Evolutionary conservation across 441 rosid species (phyloP), one percentile per base, ranked within the genome.

Genomic region (Adansonia gregorii): DNA sequence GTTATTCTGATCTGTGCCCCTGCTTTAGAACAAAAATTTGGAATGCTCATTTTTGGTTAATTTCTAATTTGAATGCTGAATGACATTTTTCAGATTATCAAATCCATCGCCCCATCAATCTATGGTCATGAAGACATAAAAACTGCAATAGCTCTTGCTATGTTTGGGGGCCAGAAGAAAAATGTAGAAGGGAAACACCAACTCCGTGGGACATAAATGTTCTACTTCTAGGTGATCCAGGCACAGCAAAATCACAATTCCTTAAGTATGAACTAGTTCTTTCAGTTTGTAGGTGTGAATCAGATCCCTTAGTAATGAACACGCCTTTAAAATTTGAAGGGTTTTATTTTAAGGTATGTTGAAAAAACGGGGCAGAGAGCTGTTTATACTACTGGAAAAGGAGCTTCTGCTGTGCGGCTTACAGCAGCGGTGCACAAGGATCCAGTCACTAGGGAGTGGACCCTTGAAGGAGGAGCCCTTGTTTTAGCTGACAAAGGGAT

Each of bases 361-460:
- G 99, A 96, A 84, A 94, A 96, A 88, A 94, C 99, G 65, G 98
- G 97, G 46, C 99, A 96, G 80, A 91, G 99, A 88, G 99, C 98
- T 80, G 98, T 96, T 49, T 96, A 96, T 84, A 96, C 99, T 35
- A 96, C 99, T 74, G 97, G 99, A 49, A 96, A 96, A 86, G 99
- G 99, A 80, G 99, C 98, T 78, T 96, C 99, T 74, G 99, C 99
- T 60, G 96, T 96, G 51, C 98, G 99, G 73, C 91, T 96, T 48
- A 96, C 99, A 48, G 98, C 98, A 78, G 99, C 99, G 41, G 99
- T 96, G 79, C 99, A 96, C 91, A 96, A 96, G 86, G 99, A 96
- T 75, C 99, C 99, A 31, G 96, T 96, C 77, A 96, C 99, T 63
- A 88, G 97, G 77, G 99, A 96, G 83, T 96, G 99, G 99, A 96